Evolutionary conservation across 2,329 filamentous ascomycete species (phyloP).

Genomic region (Canariomyces notabilis): DNA sequence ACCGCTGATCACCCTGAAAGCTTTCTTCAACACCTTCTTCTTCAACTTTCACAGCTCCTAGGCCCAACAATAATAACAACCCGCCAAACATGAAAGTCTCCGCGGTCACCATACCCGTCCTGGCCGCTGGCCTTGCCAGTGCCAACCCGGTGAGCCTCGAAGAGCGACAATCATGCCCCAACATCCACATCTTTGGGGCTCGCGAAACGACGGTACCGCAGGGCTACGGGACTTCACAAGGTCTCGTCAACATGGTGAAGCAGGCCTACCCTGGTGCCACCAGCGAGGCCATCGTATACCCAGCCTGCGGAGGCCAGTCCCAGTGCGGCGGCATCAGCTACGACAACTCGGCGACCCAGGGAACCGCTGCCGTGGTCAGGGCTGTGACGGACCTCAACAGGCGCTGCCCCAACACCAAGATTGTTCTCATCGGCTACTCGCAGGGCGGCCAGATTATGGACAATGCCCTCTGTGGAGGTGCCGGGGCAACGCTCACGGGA

Average conservation of each 20-base stretch:
- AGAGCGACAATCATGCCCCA: slow-evolving; percentile 45
- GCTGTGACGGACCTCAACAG: slow-evolving; percentile 55
- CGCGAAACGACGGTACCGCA: slow-evolving; percentile 45
- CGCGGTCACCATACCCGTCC: slow-evolving; percentile 25
- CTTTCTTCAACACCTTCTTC: not conserved
- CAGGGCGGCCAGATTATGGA: slow-evolving; percentile 62
- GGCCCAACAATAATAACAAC: not conserved
- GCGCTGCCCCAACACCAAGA: slow-evolving; percentile 50
- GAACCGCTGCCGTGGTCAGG: slow-evolving; percentile 52
- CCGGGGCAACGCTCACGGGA: slow-evolving; percentile 41
- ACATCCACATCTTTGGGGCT: slow-evolving; percentile 42
- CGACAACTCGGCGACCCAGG: slow-evolving; percentile 52
- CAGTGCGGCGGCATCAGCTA: slow-evolving; percentile 57
- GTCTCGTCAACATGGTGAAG: slow-evolving; percentile 46
- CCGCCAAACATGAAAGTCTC: slow-evolving; percentile 24
- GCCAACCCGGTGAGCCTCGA: slow-evolving; percentile 52
- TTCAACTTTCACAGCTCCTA: not conserved
- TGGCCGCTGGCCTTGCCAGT: slow-evolving; percentile 38
- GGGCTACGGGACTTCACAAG: slow-evolving; percentile 48
- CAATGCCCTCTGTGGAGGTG: slow-evolving; percentile 58
- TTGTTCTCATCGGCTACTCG: slow-evolving; percentile 59
- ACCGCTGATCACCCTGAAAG: too few species aligned
- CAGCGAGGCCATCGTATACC: slow-evolving; percentile 51
- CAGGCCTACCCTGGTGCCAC: slow-evolving; percentile 46
- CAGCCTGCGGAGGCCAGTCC: slow-evolving; percentile 58